Evolutionary conservation across 2,329 filamentous ascomycete species (phyloP).

Genomic region (Alternaria metachromatica): DNA sequence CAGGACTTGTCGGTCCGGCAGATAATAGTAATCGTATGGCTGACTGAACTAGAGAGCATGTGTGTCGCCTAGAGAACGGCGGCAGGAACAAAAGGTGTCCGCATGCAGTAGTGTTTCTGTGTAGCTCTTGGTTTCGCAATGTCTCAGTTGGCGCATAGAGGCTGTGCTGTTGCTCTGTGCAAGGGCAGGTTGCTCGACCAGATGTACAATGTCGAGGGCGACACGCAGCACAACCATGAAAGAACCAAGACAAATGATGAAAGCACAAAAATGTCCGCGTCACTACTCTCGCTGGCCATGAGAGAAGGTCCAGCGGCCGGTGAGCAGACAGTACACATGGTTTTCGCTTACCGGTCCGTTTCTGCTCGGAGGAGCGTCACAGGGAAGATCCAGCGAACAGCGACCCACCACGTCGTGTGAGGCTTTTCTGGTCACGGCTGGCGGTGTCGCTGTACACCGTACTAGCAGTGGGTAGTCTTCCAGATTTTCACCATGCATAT

Average conservation of each 20-base stretch:
- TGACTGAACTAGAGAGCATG: neutral
- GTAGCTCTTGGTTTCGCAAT: neutral
- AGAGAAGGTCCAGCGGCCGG: neutral
- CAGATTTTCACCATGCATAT: slow-evolving; percentile 30
- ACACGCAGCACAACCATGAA: neutral
- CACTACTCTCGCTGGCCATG: neutral
- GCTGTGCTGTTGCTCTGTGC: neutral
- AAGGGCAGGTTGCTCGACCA: neutral
- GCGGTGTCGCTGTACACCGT: slow-evolving; percentile 6
- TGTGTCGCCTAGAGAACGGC: slow-evolving; percentile 2
- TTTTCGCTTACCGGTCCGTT: slow-evolving; percentile 3
- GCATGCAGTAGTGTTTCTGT: slow-evolving; percentile 3
- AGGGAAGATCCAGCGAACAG: slow-evolving; percentile 19
- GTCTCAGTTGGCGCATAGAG: neutral
- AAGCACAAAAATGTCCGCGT: neutral
- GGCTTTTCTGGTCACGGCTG: slow-evolving; percentile 16
- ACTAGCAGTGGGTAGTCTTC: slow-evolving; percentile 19
- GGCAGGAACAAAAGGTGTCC: neutral
- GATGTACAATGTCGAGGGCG: neutral
- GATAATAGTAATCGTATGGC: neutral
- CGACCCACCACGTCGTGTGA: slow-evolving; percentile 27
- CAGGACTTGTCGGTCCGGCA: neutral
- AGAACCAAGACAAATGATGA: neutral
- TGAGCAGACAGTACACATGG: neutral
- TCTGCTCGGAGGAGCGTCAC: neutral